Evolutionary conservation across 2,329 filamentous ascomycete genomes (phyloP), one percentile per base, ranked within the genome.

Genomic region (Daldinia sp.): DNA sequence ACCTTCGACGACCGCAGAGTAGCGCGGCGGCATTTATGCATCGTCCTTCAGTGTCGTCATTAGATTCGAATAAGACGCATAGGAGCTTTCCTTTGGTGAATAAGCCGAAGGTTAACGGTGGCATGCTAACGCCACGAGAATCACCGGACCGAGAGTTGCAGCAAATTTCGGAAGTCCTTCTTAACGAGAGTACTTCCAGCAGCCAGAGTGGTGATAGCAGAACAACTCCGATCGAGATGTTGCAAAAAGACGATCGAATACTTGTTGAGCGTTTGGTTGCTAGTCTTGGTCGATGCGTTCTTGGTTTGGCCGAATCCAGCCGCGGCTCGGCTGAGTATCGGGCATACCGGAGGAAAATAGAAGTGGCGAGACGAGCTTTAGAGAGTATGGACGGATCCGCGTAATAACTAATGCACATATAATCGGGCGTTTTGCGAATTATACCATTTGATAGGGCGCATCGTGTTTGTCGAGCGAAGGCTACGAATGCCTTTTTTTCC

Each of bases 321-420:
- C 81, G 81, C 71, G 80, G 86, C 65, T 84, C 85, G 73, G 80
- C 87, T 68, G 87, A 92, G 72, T 86, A 85, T 56, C 84, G 89
- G 61, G 84, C 90, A 66, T 89, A 92, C 78, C 85, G 93, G 67
- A 84, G 91, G 70, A 86, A 92, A 72, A 85, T 97, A 57, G 93
- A 97, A 72, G 88, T 89, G 59, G 94, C 93, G 4, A 88, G 90
- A 67, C 85, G 88, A 59, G 86, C 93, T 3, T 82, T 97, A 33
- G 92, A 95, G 72, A 93, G 92, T 4, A 81, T 89, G 66, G 86
- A 90, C 70, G 84, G 73, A 58, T 37, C 65, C 6, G 50, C 58
- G 30, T 73, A 70, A 74, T 68, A n/a, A 9, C 60, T 65, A 61
- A 65, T 65, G 39, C 48, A 63, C 54, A 46, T 57, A 23, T 67